Evolutionary conservation across 192 early-diverging fungal genomes (phyloP).

Genomic region (Backusella sp.): DNA sequence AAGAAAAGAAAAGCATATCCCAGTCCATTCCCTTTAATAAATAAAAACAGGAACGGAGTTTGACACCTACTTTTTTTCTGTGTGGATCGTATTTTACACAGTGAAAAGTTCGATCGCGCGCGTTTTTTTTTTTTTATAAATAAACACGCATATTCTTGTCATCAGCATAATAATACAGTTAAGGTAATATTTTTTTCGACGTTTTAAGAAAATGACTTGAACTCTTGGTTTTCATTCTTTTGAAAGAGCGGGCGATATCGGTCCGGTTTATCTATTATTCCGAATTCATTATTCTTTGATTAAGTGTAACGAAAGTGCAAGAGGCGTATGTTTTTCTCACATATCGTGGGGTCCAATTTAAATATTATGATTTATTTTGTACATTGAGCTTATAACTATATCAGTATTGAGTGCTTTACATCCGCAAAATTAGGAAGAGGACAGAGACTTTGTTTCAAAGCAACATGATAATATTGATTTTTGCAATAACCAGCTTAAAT

Average conservation of each 20-base stretch:
- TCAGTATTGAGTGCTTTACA: too few species aligned
- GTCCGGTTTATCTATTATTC: background rate
- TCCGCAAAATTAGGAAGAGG: too few species aligned
- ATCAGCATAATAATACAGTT: background rate
- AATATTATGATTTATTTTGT: too few species aligned
- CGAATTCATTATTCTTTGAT: background rate
- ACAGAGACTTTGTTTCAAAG: too few species aligned
- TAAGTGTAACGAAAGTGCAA: background rate
- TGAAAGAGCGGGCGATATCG: background rate
- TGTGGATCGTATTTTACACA: background rate
- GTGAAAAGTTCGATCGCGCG: background rate
- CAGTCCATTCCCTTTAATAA: background rate
- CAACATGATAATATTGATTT: too few species aligned
- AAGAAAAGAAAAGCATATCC: background rate
- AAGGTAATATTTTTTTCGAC: background rate
- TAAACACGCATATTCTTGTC: background rate
- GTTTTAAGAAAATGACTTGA: background rate
- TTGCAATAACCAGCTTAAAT: too few species aligned
- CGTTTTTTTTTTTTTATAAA: background rate
- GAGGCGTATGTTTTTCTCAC: too few species aligned
- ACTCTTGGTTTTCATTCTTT: background rate
- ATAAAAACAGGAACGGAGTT: background rate
- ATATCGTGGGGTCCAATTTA: too few species aligned
- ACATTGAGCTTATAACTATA: too few species aligned
- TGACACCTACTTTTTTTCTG: background rate